Conservation (phyloP, 805 yeast genomes). For the Wickerhamomyces hampshirensis region DNA sequence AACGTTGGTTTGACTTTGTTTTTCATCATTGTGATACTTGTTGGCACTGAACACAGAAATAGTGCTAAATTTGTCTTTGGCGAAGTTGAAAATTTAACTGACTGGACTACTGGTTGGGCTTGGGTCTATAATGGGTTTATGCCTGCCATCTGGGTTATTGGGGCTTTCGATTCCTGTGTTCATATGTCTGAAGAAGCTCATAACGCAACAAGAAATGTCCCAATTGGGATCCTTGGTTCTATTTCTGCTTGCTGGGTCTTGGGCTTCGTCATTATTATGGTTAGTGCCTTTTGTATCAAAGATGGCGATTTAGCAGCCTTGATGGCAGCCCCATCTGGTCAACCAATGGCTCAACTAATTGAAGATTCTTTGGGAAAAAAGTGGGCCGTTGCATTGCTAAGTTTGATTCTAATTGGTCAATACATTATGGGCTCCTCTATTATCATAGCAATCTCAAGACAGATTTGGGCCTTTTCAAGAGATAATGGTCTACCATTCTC, state of each 20-base stretch:
- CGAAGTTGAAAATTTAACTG: conserved; percentile 39
- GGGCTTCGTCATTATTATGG: conserved; percentile 53
- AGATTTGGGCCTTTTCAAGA: conserved; percentile 72
- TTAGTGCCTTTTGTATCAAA: conserved; percentile 47
- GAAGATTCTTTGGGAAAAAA: conserved; percentile 55
- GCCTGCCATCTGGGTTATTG: conserved; percentile 72
- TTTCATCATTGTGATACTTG: conserved; percentile 59
- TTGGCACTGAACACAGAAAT: conserved; percentile 43
- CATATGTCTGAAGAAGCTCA: conserved; percentile 70
- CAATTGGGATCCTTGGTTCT: conserved; percentile 58
- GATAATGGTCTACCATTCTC: conserved; percentile 69
- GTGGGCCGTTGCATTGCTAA: conserved; percentile 64
- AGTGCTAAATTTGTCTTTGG: conserved; percentile 52
- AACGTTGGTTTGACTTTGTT: conserved; percentile 50
- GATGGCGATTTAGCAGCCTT: conserved; percentile 27
- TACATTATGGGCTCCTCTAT: conserved; percentile 63
- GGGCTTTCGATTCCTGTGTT: conserved; percentile 66
- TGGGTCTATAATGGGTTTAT: conserved; percentile 45
- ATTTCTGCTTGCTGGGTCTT: conserved; percentile 50
- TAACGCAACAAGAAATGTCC: conserved; percentile 55
- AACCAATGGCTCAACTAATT: conserved; percentile 60
- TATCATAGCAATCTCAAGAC: conserved; percentile 62
- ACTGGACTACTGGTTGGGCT: conserved; percentile 58
- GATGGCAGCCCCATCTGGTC: conserved; percentile 38
- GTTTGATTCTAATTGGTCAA: conserved; percentile 53